Conservation (phyloP, 2,329 filamentous ascomycete species). For the Trichoderma oligosporum region DNA sequence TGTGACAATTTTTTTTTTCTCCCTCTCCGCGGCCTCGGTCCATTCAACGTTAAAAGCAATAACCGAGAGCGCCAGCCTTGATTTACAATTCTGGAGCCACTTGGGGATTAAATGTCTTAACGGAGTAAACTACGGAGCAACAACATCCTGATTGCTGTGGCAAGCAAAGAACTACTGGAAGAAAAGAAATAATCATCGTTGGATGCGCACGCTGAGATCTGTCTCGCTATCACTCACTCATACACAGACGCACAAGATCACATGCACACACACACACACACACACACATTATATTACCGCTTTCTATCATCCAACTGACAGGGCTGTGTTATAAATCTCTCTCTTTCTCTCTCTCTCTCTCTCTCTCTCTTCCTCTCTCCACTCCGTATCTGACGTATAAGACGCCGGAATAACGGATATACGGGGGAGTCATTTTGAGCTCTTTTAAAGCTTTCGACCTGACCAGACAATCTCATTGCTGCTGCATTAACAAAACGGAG, state of each 20-base stretch:
- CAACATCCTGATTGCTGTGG: neutral
- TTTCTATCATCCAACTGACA: neutral
- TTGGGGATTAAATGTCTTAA: neutral
- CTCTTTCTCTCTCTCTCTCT: no score
- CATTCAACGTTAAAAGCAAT: neutral
- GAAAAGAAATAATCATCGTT: no score
- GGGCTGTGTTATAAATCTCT: slow-evolving; percentile 10
- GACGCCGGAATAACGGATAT: slow-evolving; percentile 18
- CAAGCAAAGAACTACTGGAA: neutral
- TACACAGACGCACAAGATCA: slow-evolving; percentile 3
- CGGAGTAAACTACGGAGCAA: no score
- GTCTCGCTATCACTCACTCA: neutral
- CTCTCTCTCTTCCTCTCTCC: no score
- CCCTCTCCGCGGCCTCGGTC: slow-evolving; percentile 15
- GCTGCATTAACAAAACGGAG: neutral
- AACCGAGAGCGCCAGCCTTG: slow-evolving; percentile 15
- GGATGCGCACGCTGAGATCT: neutral
- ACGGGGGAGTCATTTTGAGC: slow-evolving; percentile 1
- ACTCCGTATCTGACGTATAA: neutral
- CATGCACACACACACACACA: slow-evolving; percentile 5
- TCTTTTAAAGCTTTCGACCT: neutral
- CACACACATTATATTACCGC: no score
- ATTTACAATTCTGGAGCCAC: neutral
- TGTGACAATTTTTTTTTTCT: slow-evolving; percentile 10
- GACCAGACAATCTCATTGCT: neutral